These are phyloP conservation scores for Lepidium africanum DNA, from an alignment of 345 rosid genomes.

Conservation along the genomic window DNA sequence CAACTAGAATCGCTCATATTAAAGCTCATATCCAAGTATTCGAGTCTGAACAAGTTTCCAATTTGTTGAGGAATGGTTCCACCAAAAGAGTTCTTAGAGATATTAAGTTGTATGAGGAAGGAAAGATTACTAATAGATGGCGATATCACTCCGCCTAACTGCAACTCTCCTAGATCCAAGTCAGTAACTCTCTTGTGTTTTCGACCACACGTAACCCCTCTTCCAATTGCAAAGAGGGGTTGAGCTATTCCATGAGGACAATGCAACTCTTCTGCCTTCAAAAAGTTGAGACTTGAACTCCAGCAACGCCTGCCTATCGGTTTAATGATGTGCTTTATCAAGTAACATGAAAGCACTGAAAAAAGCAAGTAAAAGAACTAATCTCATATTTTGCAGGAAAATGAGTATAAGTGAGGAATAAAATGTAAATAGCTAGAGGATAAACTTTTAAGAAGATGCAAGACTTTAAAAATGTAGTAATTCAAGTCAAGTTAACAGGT, in stretches of 20 bases:
- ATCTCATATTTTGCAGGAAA: neutral
- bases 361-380: neutral
- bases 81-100: neutral
- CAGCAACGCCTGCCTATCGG: neutral
- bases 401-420: neutral
- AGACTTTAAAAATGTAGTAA: neutral
- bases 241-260: too few species aligned
- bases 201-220: too few species aligned
- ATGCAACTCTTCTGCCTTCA: too few species aligned
- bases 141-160: neutral
- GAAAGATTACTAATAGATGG: neutral
- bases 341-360: neutral
- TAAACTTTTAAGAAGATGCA: too few species aligned
- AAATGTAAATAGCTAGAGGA: neutral
- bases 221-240: too few species aligned
- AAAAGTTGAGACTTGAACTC: neutral
- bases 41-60: neutral
- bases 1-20: too few species aligned
- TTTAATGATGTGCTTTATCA: neutral
- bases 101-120: neutral
- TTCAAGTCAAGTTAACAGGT: neutral
- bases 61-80: neutral
- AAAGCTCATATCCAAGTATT: rapidly evolving
- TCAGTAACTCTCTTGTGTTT: neutral
- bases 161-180: neutral